Conservation (phyloP, 2,329 filamentous ascomycete species). For the Cercospora sp. region DNA sequence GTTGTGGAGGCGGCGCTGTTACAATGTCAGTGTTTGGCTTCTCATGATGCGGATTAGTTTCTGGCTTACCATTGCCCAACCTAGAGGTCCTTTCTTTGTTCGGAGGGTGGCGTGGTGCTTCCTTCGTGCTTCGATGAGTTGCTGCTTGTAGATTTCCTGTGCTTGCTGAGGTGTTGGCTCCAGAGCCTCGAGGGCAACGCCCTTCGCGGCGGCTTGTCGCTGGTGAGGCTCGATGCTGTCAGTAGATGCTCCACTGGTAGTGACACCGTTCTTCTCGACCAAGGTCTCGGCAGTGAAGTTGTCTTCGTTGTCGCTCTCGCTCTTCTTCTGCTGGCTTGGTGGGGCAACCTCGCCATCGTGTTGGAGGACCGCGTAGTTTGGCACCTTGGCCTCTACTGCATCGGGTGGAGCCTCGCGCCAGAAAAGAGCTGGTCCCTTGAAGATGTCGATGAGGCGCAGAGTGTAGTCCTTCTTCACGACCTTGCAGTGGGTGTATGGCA, state of each 20-base stretch:
- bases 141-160: conserved; percentile 13
- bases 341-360: conserved; percentile 19
- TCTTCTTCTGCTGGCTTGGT: conserved; percentile 39
- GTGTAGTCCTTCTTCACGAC: conserved; percentile 64
- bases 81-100: conserved; percentile 14
- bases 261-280: conserved; percentile 38
- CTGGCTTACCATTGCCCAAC: conserved; percentile 13
- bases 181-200: not conserved
- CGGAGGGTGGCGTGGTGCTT: conserved; percentile 18
- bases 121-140: conserved; percentile 10
- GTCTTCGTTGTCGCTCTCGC: conserved; percentile 39
- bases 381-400: conserved; percentile 34
- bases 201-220: conserved; percentile 1
- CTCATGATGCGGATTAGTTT: not conserved
- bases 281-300: conserved; percentile 10
- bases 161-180: conserved; percentile 10
- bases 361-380: conserved; percentile 34
- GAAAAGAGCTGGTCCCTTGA: conserved; percentile 47
- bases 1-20: conserved; percentile 14
- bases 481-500: conserved; percentile 61
- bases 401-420: conserved; percentile 27
- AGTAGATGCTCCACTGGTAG: conserved; percentile 10
- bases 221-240: conserved; percentile 9
- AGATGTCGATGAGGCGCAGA: conserved; percentile 57
- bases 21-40: not conserved